phyloP scores from a whole-genome alignment of 306 rosid genomes.

The Sechiopsis laciniata region DNA sequence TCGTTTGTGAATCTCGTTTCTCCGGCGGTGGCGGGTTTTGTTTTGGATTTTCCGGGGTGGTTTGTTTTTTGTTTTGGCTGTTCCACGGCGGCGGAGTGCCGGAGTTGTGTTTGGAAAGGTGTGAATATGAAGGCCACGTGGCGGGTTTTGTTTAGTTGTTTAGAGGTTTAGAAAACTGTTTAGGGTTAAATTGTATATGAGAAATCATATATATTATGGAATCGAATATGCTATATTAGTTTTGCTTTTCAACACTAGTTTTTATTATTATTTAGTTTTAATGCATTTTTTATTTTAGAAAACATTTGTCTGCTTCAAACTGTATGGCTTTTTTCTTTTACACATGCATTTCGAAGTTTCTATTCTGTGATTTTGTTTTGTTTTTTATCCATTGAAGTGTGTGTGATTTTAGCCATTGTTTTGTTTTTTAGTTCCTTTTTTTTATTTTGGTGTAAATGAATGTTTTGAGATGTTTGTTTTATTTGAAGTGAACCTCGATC shows the following conservation, averaged over 20 bases:
- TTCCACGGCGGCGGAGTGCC: slow-evolving; percentile 4
- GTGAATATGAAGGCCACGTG: slow-evolving; percentile 16
- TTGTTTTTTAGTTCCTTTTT: background rate
- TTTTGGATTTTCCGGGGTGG: background rate
- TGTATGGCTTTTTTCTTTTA: background rate
- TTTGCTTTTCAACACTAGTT: background rate
- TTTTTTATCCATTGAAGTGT: background rate
- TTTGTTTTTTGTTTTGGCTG: background rate
- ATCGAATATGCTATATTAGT: background rate
- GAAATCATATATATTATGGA: slow-evolving; percentile 14
- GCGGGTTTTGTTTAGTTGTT: background rate
- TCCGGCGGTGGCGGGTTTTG: too few relatives aligned
- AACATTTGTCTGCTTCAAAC: too few relatives aligned
- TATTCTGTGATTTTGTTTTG: background rate
- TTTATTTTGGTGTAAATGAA: background rate
- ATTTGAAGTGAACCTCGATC: background rate
- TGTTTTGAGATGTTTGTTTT: background rate
- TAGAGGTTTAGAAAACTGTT: slow-evolving; percentile 9
- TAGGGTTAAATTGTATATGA: slow-evolving; percentile 5
- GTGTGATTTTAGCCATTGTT: background rate
- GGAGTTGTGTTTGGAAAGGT: background rate
- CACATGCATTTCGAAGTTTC: background rate
- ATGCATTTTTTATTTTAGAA: background rate
- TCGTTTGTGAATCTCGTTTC: slow-evolving; percentile 33
- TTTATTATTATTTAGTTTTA: background rate